Base-by-base conservation (phyloP, 2,329 filamentous ascomycete genomes). In the Hypocrella siamensis region DNA sequence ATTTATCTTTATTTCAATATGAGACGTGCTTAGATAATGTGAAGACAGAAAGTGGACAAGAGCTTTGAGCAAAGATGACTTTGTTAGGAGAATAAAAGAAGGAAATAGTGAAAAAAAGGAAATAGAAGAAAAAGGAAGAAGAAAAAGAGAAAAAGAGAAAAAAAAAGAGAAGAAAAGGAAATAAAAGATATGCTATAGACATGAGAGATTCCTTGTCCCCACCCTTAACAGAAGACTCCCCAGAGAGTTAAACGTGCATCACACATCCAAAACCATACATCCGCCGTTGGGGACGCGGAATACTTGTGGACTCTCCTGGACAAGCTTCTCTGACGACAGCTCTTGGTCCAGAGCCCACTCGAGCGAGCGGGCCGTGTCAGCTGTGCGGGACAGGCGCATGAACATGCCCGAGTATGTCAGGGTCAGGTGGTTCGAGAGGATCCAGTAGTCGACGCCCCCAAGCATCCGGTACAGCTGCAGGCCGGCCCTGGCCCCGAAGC, bases 291-390 rank as follows among this genome's bases (percentile, higher is more conserved):
- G 30, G 10, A 37, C 28, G 12, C 24, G n/a, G 6, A 15, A 29
- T 16, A 35, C 19, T 10, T 16, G 10, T 22, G 35, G 35, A 18
- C 28, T 26, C 30, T 24, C 26, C 24, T 9, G 19, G n/a, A 24
- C 24, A 14, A 3, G n/a, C 33, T 37, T 33, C 28, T 37, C 31
- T 7, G 25, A 26, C 5, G 15, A 21, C 8, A 8, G 10, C 28
- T 37, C 35, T 19, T 33, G 35, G 24, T 37, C 35, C 17, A 37
- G 24, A 11, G 35, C 35, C 35, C 35, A 37, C 22, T 35, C 35
- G 17, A 37, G 15, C 4, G 35, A 31, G 5, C 35, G 35, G 16
- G 27, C 25, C 4, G 33, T 35, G 21, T 37, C 35, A 3, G 33
- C 31, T 7, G 35, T 28, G 17, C 35, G 35, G 10, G 35, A 37